These are phyloP conservation scores for Athelia psychrophila DNA, from an alignment of 1,284 basidiomycete species.

Conservation along the genomic window DNA sequence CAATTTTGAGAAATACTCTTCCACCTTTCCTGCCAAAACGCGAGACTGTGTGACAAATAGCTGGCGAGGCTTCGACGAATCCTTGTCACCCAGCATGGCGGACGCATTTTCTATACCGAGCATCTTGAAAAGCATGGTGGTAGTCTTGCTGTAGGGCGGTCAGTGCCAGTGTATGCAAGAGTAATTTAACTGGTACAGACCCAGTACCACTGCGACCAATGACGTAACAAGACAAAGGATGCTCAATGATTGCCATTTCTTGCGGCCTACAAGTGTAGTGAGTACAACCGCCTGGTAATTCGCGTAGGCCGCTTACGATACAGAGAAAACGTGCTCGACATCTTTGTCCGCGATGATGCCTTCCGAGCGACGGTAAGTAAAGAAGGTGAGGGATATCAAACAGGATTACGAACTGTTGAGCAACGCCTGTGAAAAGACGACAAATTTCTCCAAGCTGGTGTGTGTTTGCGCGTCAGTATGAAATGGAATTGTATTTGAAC, in stretches of 20 bases:
- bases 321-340: constrained; percentile 48
- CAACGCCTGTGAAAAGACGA: constrained; percentile 59
- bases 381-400: background rate
- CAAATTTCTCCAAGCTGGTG: constrained; percentile 61
- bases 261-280: constrained; percentile 35
- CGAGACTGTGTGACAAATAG: constrained; percentile 72
- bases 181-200: constrained; percentile 30
- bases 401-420: constrained; percentile 41
- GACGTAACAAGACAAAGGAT: constrained; percentile 62
- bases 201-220: constrained; percentile 73
- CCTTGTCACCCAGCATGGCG: constrained; percentile 26
- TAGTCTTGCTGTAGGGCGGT: constrained; percentile 56
- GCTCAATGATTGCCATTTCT: constrained; percentile 62
- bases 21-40: constrained; percentile 61
- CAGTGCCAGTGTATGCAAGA: background rate
- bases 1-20: constrained; percentile 61
- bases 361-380: constrained; percentile 18
- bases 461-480: background rate
- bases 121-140: constrained; percentile 75
- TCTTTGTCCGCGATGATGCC: constrained; percentile 47
- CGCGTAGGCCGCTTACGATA: constrained; percentile 27
- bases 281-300: background rate
- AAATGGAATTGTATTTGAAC: background rate
- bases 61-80: constrained; percentile 49
- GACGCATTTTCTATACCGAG: constrained; percentile 57